phyloP scores from a whole-genome alignment of 352 stramenopile genomes.

The Pythium dissimile region DNA sequence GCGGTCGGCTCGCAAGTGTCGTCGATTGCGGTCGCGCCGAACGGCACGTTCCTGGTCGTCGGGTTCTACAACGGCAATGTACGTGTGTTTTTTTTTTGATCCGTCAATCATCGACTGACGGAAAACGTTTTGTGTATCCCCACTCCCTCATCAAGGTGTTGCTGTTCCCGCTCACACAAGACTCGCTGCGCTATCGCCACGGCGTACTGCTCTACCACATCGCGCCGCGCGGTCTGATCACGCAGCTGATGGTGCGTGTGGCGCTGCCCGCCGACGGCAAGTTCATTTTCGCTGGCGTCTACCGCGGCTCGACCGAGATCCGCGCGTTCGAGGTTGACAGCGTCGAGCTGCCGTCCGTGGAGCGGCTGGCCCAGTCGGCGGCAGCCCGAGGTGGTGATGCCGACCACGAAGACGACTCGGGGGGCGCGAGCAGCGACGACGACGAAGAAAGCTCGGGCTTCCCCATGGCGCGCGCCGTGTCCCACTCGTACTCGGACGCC shows the following conservation, averaged over 20 bases:
- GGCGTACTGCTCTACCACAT: constrained; percentile 82
- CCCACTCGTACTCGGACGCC: constrained; percentile 74
- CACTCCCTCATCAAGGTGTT: too few species aligned
- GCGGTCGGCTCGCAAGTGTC: constrained; percentile 64
- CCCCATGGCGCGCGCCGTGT: constrained; percentile 45
- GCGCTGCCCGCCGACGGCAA: constrained; percentile 69
- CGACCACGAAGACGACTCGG: constrained; percentile 7
- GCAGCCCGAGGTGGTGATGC: neutral
- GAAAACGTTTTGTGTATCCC: too few species aligned
- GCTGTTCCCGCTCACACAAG: constrained; percentile 59
- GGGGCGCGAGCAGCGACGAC: constrained; percentile 28
- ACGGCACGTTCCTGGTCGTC: constrained; percentile 70
- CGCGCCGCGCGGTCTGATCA: constrained; percentile 76
- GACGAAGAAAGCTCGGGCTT: constrained; percentile 31
- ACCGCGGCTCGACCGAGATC: constrained; percentile 85
- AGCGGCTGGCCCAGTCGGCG: constrained; percentile 7
- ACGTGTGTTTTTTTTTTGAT: too few species aligned
- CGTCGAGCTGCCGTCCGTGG: constrained; percentile 49
- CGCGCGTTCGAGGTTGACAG: constrained; percentile 79
- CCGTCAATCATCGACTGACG: too few species aligned
- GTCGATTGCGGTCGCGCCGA: constrained; percentile 67
- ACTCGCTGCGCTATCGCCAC: constrained; percentile 60
- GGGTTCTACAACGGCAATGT: constrained; percentile 79
- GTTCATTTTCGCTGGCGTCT: constrained; percentile 86
- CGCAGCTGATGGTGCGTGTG: constrained; percentile 77